Percentiles rank a stretch among this genome's conserved stretches.
These are phyloP conservation scores for Gossypium lobatum DNA, from an alignment of 441 rosid genomes.

Conservation along the genomic window DNA sequence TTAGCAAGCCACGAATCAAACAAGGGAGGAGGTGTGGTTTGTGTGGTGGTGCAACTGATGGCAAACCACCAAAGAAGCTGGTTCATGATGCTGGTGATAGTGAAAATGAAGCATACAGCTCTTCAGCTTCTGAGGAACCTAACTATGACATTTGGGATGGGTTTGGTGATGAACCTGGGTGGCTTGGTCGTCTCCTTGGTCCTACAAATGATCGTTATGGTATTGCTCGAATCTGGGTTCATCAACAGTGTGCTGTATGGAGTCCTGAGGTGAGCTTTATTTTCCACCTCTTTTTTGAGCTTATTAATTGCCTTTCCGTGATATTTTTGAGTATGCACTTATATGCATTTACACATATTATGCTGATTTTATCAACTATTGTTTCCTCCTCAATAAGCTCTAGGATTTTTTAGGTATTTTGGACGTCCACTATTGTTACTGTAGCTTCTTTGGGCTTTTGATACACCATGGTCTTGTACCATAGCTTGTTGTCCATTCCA, in stretches of 20 bases:
- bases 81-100: slow-evolving; percentile 69
- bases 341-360: neutral
- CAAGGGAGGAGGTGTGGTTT: slow-evolving; percentile 89
- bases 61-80: slow-evolving; percentile 82
- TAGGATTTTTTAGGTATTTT: neutral
- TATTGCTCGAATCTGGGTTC: slow-evolving; percentile 98
- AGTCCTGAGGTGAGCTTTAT: slow-evolving; percentile 84
- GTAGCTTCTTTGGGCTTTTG: neutral
- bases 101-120: slow-evolving; percentile 67
- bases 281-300: neutral
- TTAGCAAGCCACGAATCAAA: slow-evolving; percentile 47
- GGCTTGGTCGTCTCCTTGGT: slow-evolving; percentile 95
- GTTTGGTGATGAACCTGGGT: slow-evolving; percentile 88
- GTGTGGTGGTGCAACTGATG: slow-evolving; percentile 92
- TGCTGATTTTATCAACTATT: neutral
- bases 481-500: neutral
- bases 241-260: slow-evolving; percentile 97
- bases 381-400: too few species aligned
- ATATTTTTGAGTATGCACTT: neutral
- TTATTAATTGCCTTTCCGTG: slow-evolving; percentile 1
- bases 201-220: slow-evolving; percentile 94
- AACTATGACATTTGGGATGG: slow-evolving; percentile 93
- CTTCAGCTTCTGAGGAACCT: slow-evolving; percentile 80
- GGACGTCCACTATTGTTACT: neutral
- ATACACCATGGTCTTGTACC: neutral